phyloP scores from a whole-genome alignment of 805 yeast genomes.

The Cyberlindnera nakhonratchasimensis region DNA sequence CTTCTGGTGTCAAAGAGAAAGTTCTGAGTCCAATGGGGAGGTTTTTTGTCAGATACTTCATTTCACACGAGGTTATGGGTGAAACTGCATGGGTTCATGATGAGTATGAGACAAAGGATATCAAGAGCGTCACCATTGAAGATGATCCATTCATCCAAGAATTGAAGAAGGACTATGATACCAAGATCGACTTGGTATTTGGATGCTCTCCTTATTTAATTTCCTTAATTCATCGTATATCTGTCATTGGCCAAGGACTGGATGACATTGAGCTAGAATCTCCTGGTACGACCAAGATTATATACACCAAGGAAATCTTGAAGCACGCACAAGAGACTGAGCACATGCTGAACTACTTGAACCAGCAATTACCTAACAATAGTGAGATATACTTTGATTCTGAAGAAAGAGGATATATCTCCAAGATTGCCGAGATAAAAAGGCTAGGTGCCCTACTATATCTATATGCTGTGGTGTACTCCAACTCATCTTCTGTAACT shows the following conservation, averaged over 20 bases:
- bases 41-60: constrained; percentile 37
- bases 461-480: constrained; percentile 34
- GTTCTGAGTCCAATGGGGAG: constrained; percentile 31
- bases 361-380: constrained; percentile 26
- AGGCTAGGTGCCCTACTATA: constrained; percentile 34
- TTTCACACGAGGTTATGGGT: constrained; percentile 43
- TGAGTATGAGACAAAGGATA: constrained; percentile 6
- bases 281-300: constrained; percentile 4
- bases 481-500: constrained; percentile 19
- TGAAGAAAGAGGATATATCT: constrained; percentile 21
- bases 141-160: constrained; percentile 32
- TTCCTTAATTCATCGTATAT: constrained; percentile 34
- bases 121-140: constrained; percentile 19
- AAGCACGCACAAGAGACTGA: constrained; percentile 30
- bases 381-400: constrained; percentile 21
- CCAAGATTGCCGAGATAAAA: constrained; percentile 38
- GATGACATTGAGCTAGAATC: constrained; percentile 33
- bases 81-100: constrained; percentile 39
- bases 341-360: constrained; percentile 24
- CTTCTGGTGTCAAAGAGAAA: constrained; percentile 24
- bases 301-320: constrained; percentile 23
- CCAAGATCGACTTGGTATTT: constrained; percentile 35
- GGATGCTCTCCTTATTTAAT: constrained; percentile 40
- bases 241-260: constrained; percentile 35
- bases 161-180: constrained; percentile 34